Percentiles rank a stretch among this genome's conserved stretches.
Conservation (phyloP, 164 flowering plant genomes). For the Buxus sempervirens region DNA sequence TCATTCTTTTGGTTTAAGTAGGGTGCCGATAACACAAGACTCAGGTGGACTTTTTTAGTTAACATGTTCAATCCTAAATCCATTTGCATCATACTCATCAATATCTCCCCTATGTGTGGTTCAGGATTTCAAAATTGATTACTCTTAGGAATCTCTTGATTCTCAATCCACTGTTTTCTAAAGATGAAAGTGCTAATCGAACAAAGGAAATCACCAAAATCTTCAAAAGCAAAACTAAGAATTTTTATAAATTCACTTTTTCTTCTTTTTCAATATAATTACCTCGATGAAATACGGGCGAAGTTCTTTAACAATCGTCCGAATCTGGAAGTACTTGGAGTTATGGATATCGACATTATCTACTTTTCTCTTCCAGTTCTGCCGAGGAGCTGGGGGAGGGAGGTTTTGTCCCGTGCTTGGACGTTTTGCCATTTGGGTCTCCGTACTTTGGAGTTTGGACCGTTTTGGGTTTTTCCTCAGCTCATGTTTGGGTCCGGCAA, state of each 20-base stretch:
- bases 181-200: no score
- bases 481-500: not conserved
- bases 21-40: no score
- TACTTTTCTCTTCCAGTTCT: conserved; percentile 40
- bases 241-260: no score
- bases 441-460: not conserved
- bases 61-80: no score
- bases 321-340: conserved; percentile 46
- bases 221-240: no score
- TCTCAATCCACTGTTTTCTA: no score
- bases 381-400: conserved; percentile 14
- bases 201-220: conserved; percentile 1
- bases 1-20: no score
- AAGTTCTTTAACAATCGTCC: conserved; percentile 43
- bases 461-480: not conserved
- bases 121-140: no score
- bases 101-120: no score
- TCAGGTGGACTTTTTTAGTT: no score
- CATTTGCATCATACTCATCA: no score
- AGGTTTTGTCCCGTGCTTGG: conserved; percentile 4
- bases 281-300: conserved; percentile 65
- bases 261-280: not conserved
- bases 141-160: no score
- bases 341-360: conserved; percentile 19
- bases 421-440: not conserved